Conservation (phyloP, 176 grass and related monocot species). For the Thinopyrum elongatum region DNA sequence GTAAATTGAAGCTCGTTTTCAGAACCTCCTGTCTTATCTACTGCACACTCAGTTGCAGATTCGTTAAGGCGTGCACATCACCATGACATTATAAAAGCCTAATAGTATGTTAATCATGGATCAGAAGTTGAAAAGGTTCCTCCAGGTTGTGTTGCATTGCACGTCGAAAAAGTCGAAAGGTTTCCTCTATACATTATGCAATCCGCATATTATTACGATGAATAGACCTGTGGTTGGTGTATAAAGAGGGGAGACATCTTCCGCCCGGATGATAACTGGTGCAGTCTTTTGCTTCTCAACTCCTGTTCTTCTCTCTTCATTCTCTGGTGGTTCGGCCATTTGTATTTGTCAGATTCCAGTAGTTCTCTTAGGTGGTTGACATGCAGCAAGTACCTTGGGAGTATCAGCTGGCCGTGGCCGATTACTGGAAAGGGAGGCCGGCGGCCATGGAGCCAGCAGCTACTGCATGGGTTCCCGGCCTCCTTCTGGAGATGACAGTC, state of each 20-base stretch:
- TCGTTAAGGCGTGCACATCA: background rate
- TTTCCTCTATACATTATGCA: background rate
- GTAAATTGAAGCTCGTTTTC: no score
- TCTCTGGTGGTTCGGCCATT: background rate
- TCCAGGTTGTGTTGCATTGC: constrained; percentile 23
- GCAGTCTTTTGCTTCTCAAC: background rate
- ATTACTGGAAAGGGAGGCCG: background rate
- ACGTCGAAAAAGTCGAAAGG: background rate
- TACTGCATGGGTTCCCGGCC: background rate
- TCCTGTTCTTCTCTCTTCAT: background rate
- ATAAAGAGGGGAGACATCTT: background rate
- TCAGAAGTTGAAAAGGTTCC: background rate
- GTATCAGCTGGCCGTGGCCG: background rate
- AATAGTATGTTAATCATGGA: background rate
- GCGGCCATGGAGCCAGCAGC: background rate
- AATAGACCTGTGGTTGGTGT: background rate
- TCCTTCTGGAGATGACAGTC: background rate
- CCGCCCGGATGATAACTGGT: background rate
- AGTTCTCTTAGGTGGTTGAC: background rate
- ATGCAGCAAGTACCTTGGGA: background rate
- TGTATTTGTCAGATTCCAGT: background rate
- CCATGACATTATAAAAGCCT: background rate
- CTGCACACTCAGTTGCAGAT: background rate
- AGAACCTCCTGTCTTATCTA: background rate
- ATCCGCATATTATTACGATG: background rate